Evolutionary conservation across 1,284 basidiomycete genomes (phyloP).

Genomic region (Trichosporon faecale): DNA sequence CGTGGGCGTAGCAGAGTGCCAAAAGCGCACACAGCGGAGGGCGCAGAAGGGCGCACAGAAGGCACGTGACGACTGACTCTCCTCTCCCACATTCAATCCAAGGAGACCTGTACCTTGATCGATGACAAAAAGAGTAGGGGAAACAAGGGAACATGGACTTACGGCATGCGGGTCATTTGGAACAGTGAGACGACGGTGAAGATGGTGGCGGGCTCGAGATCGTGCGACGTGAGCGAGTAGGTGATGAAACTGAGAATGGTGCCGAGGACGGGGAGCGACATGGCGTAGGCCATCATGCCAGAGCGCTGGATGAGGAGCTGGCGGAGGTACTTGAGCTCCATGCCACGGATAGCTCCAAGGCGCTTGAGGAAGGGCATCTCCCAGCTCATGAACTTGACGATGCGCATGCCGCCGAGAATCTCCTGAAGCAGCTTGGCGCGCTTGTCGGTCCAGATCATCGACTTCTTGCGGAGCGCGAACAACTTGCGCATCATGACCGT

Average conservation of each 20-base stretch:
- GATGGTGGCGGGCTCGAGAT: conserved; percentile 60
- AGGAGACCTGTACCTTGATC: too few relatives aligned
- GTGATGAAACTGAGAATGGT: conserved; percentile 82
- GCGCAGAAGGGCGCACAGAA: too few relatives aligned
- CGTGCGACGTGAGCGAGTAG: conserved; percentile 68
- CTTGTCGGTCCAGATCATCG: conserved; percentile 78
- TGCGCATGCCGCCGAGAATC: conserved; percentile 76
- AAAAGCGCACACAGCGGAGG: too few relatives aligned
- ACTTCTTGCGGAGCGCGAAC: conserved; percentile 67
- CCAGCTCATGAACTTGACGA: conserved; percentile 72
- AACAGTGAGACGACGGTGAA: conserved; percentile 82
- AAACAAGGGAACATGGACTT: not conserved
- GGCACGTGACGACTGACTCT: too few relatives aligned
- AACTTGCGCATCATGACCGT: conserved; percentile 69
- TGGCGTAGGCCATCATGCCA: conserved; percentile 54
- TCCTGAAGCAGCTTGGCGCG: conserved; percentile 57
- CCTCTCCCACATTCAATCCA: too few relatives aligned
- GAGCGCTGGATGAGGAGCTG: conserved; percentile 61
- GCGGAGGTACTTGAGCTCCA: conserved; percentile 76
- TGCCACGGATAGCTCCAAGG: conserved; percentile 66
- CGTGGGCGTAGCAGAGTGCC: too few relatives aligned
- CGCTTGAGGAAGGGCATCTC: conserved; percentile 63
- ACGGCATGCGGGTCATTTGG: conserved; percentile 54
- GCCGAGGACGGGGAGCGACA: conserved; percentile 68
- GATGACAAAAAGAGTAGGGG: too few relatives aligned